phyloP scores from a whole-genome alignment of 2,329 filamentous ascomycete species.

The Arthrobotrys musiformis region DNA sequence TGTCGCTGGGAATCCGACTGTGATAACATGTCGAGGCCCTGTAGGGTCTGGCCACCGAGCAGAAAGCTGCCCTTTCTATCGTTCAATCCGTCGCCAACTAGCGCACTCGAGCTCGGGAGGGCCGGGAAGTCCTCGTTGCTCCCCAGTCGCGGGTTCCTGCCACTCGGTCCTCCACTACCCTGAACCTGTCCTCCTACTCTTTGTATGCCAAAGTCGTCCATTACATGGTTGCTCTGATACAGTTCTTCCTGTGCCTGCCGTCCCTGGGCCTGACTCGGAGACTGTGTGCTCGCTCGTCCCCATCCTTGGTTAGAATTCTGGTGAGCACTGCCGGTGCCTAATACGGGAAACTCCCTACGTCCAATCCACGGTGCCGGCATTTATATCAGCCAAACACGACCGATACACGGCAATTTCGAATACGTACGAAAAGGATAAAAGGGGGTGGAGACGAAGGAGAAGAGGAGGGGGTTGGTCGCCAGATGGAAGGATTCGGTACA shows the following conservation, averaged over 20 bases:
- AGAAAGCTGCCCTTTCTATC: conserved; percentile 39
- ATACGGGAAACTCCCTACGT: conserved; percentile 53
- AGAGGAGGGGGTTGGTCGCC: neutral
- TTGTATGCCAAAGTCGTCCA: conserved; percentile 50
- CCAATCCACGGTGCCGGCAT: conserved; percentile 27
- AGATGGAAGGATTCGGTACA: conserved; percentile 20
- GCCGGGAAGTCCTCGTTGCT: conserved; percentile 47
- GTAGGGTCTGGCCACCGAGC: conserved; percentile 16
- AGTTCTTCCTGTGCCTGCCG: conserved; percentile 46
- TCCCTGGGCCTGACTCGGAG: conserved; percentile 46
- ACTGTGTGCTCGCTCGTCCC: conserved; percentile 49
- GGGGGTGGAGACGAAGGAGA: neutral
- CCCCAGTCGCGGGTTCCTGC: conserved; percentile 46
- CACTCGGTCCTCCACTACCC: conserved; percentile 23
- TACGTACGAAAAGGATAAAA: neutral
- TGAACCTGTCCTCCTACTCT: conserved; percentile 43
- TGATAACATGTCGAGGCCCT: conserved; percentile 45
- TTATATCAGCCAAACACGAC: conserved; percentile 28
- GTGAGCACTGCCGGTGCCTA: conserved; percentile 54
- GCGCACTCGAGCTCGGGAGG: conserved; percentile 32
- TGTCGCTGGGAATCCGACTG: conserved; percentile 48
- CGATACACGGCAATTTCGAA: neutral
- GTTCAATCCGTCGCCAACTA: conserved; percentile 24
- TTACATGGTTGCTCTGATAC: conserved; percentile 40
- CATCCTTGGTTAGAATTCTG: conserved; percentile 54